Evolutionary conservation across 1,139 yeast genomes (phyloP).

Genomic region (Pichia terricola): DNA sequence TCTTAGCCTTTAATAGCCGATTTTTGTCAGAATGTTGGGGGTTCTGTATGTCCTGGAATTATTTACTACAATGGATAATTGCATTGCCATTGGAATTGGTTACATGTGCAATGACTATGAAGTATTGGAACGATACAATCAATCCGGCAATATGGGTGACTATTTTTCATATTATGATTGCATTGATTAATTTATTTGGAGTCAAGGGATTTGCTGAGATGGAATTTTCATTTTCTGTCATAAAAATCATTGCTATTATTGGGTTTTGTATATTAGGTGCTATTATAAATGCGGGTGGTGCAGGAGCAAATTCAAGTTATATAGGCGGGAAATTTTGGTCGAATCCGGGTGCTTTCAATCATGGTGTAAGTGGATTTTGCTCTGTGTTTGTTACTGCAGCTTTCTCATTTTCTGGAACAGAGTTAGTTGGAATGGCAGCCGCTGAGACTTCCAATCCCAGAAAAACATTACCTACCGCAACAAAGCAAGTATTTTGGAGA

Average conservation of each 20-base stretch:
- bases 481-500: slow-evolving; percentile 67
- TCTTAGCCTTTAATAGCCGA: slow-evolving; percentile 49
- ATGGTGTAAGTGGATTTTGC: slow-evolving; percentile 35
- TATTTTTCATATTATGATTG: slow-evolving; percentile 47
- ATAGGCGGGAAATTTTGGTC: slow-evolving; percentile 52
- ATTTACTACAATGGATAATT: slow-evolving; percentile 56
- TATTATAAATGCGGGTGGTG: slow-evolving; percentile 47
- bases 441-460: slow-evolving; percentile 36
- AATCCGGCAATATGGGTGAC: slow-evolving; percentile 57
- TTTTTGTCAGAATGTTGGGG: slow-evolving; percentile 63
- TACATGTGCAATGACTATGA: slow-evolving; percentile 55
- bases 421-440: slow-evolving; percentile 34
- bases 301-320: slow-evolving; percentile 43
- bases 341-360: slow-evolving; percentile 53
- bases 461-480: slow-evolving; percentile 61
- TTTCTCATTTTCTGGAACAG: slow-evolving; percentile 47
- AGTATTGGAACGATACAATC: slow-evolving; percentile 50
- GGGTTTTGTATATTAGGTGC: slow-evolving; percentile 43
- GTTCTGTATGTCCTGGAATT: slow-evolving; percentile 62
- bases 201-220: slow-evolving; percentile 21
- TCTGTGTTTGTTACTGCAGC: slow-evolving; percentile 43
- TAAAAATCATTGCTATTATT: slow-evolving; percentile 22
- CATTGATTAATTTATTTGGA: slow-evolving; percentile 23
- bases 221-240: slow-evolving; percentile 17
- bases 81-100: slow-evolving; percentile 59